Percentiles rank a stretch among this genome's conserved stretches.
Conservation (phyloP, 306 rosid genomes). For the Quercus gilva region DNA sequence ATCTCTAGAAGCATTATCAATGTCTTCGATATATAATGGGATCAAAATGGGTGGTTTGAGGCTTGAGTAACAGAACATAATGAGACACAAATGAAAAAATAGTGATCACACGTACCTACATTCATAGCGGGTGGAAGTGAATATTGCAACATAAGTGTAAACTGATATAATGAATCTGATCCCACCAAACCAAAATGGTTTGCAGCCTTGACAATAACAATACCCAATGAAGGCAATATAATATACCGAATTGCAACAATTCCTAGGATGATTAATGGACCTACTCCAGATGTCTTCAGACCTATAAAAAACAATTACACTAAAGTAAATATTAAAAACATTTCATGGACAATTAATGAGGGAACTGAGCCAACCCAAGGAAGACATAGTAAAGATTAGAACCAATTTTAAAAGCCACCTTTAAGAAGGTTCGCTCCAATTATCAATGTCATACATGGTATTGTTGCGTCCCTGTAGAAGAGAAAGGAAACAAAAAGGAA, state of each 20-base stretch:
- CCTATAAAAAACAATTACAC: conserved; percentile 12
- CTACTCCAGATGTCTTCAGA: conserved; percentile 25
- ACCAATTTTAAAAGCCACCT: conserved; percentile 13
- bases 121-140: conserved; percentile 6
- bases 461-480: conserved; percentile 29
- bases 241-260: conserved; percentile 30
- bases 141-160: neutral
- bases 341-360: too few species aligned
- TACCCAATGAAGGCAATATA: conserved; percentile 22
- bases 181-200: neutral
- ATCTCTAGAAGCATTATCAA: too few species aligned
- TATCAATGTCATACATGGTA: conserved; percentile 40
- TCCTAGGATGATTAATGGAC: conserved; percentile 26
- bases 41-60: too few species aligned
- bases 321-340: too few species aligned
- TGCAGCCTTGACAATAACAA: neutral
- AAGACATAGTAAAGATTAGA: neutral
- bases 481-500: neutral
- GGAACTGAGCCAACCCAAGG: neutral
- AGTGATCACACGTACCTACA: neutral
- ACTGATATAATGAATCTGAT: conserved; percentile 1
- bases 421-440: conserved; percentile 45
- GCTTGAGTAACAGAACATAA: neutral
- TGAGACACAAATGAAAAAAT: neutral
- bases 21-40: too few species aligned